phyloP scores from a whole-genome alignment of 2,329 filamentous ascomycete species.

The Paecilomyces niveus region DNA sequence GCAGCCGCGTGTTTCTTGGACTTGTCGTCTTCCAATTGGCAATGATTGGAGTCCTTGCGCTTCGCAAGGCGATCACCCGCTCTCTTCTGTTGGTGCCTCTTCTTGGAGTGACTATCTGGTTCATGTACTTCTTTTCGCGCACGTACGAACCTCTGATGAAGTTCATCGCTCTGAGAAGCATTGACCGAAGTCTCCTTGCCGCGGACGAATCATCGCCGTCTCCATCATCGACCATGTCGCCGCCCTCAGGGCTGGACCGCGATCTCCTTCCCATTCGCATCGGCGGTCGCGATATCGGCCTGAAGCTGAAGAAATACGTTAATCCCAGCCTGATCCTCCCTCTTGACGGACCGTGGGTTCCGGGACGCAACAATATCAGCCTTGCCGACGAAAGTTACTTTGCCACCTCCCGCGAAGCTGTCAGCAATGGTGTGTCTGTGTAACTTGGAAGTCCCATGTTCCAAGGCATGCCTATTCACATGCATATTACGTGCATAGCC shows the following conservation, averaged over 20 bases:
- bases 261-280: slow-evolving; percentile 35
- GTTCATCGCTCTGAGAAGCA: slow-evolving; percentile 85
- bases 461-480: not conserved
- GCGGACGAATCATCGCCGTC: slow-evolving; percentile 27
- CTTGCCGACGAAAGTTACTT: not conserved
- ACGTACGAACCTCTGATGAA: slow-evolving; percentile 84
- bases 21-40: slow-evolving; percentile 84
- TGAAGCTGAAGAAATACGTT: slow-evolving; percentile 39
- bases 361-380: slow-evolving; percentile 14
- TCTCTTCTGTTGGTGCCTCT: slow-evolving; percentile 70
- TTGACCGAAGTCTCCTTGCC: slow-evolving; percentile 57
- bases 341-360: slow-evolving; percentile 39
- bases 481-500: not conserved
- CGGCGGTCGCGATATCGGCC: slow-evolving; percentile 32
- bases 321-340: slow-evolving; percentile 41
- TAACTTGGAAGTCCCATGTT: not conserved
- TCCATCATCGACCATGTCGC: slow-evolving; percentile 30
- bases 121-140: slow-evolving; percentile 70
- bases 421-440: not conserved
- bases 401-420: not conserved
- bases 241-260: slow-evolving; percentile 36
- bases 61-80: slow-evolving; percentile 64
- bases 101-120: slow-evolving; percentile 77
- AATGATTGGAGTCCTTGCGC: slow-evolving; percentile 77
- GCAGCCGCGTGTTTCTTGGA: slow-evolving; percentile 80